phyloP scores from a whole-genome alignment of 371 early-diverging fungal species.

The Circinella umbellata region DNA sequence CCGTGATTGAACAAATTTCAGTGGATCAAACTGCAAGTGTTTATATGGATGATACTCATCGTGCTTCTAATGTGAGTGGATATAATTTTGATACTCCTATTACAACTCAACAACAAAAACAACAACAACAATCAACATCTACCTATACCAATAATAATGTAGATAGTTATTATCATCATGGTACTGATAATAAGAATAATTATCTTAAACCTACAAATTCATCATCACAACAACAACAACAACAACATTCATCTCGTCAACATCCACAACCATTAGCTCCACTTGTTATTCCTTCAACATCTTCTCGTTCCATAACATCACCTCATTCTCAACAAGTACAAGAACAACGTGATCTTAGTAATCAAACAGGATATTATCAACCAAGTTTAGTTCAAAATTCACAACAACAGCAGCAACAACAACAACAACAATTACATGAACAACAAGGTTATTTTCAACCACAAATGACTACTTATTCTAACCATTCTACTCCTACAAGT shows the following conservation, averaged over 20 bases:
- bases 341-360: neutral
- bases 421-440: too few species aligned
- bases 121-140: constrained; percentile 2
- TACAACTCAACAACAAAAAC: neutral
- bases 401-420: too few species aligned
- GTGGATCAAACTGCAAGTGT: neutral
- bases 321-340: constrained; percentile 3
- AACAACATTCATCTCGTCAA: constrained; percentile 9
- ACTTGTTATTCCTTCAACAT: constrained; percentile 38
- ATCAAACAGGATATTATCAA: neutral
- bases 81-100: neutral
- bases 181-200: neutral
- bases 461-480: neutral
- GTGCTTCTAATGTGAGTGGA: neutral
- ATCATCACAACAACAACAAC: constrained; percentile 3
- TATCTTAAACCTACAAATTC: neutral
- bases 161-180: constrained; percentile 5
- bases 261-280: constrained; percentile 39
- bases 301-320: constrained; percentile 22
- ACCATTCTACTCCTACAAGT: too few species aligned
- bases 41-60: neutral
- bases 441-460: neutral
- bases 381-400: neutral
- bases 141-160: constrained; percentile 2
- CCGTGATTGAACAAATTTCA: constrained; percentile 22